Percentiles rank a stretch among this genome's conserved stretches.
Evolutionary conservation across 2,329 filamentous ascomycete species (phyloP).

Genomic region (Triangularia verruculosa): DNA sequence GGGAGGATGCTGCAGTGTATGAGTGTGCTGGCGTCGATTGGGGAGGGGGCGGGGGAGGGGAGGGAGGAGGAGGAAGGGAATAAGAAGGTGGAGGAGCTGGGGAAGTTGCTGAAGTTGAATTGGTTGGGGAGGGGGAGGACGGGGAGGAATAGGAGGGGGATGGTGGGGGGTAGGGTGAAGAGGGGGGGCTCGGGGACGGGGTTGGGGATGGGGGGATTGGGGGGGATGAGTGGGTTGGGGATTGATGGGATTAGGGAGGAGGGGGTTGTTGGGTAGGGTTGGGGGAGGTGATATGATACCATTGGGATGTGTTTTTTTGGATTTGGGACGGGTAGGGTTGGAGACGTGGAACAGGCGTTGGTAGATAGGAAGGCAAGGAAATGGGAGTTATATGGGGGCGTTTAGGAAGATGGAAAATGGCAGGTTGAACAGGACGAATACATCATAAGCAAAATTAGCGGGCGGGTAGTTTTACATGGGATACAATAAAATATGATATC

Average conservation of each 20-base stretch:
- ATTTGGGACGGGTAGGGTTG: too few relatives aligned
- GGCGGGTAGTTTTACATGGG: too few relatives aligned
- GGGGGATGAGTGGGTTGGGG: slow-evolving; percentile 13
- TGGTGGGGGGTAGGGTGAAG: slow-evolving; percentile 68
- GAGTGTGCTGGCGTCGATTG: slow-evolving; percentile 76
- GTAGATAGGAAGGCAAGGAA: too few relatives aligned
- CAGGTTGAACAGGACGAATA: too few relatives aligned
- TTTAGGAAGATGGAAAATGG: too few relatives aligned
- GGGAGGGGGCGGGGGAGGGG: not conserved
- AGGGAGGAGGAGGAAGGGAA: slow-evolving; percentile 68
- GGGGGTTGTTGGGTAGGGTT: not conserved
- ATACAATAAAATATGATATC: too few relatives aligned
- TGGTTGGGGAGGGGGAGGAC: slow-evolving; percentile 91
- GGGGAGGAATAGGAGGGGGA: slow-evolving; percentile 82
- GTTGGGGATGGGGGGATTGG: slow-evolving; percentile 23
- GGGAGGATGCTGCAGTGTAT: slow-evolving; percentile 96
- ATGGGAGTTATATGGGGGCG: too few relatives aligned
- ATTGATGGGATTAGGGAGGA: slow-evolving; percentile 3
- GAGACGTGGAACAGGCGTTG: too few relatives aligned
- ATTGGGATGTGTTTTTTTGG: not conserved
- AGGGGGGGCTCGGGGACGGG: slow-evolving; percentile 32
- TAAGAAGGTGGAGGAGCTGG: slow-evolving; percentile 76
- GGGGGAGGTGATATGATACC: not conserved
- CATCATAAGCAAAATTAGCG: too few relatives aligned
- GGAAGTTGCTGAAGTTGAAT: slow-evolving; percentile 88